phyloP scores from a whole-genome alignment of 352 stramenopile genomes.

The Phytophthora aleatoria region DNA sequence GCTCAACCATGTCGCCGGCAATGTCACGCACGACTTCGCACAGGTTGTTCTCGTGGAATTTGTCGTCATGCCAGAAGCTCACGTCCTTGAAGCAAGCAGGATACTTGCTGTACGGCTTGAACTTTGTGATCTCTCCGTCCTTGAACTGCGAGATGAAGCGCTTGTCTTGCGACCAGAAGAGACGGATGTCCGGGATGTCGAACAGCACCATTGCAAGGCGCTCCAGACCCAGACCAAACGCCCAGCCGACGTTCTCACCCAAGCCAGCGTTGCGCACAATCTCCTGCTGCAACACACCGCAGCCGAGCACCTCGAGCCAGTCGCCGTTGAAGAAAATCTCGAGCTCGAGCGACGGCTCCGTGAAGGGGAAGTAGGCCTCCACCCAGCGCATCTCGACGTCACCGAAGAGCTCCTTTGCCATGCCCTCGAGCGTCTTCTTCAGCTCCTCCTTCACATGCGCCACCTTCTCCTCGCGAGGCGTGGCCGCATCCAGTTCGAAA shows the following conservation, averaged over 20 bases:
- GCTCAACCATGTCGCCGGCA: constrained; percentile 97
- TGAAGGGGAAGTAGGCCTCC: constrained; percentile 99
- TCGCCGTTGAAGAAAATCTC: constrained; percentile 98
- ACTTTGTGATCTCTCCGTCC: constrained; percentile 94
- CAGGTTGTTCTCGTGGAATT: constrained; percentile 97
- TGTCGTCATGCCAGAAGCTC: constrained; percentile 94
- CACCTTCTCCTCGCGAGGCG: constrained; percentile 72
- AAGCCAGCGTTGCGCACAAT: constrained; percentile 91
- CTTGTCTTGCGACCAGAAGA: constrained; percentile 98
- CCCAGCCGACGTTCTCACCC: constrained; percentile 94
- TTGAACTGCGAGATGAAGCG: constrained; percentile 94
- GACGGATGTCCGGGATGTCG: constrained; percentile 98
- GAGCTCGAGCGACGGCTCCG: constrained; percentile 97
- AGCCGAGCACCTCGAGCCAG: constrained; percentile 99
- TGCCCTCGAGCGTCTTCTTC: constrained; percentile 94
- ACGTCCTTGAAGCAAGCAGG: constrained; percentile 99
- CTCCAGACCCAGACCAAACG: constrained; percentile 98
- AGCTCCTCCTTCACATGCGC: constrained; percentile 93
- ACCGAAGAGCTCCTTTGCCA: constrained; percentile 92
- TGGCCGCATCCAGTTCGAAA: constrained; percentile 64
- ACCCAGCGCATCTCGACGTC: constrained; percentile 97
- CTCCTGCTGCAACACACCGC: constrained; percentile 95
- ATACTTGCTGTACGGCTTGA: constrained; percentile 99
- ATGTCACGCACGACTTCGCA: constrained; percentile 96
- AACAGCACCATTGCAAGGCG: constrained; percentile 99